These are phyloP conservation scores for Dimargaris verticillata DNA, from an alignment of 192 early-diverging fungal genomes.

Conservation along the genomic window DNA sequence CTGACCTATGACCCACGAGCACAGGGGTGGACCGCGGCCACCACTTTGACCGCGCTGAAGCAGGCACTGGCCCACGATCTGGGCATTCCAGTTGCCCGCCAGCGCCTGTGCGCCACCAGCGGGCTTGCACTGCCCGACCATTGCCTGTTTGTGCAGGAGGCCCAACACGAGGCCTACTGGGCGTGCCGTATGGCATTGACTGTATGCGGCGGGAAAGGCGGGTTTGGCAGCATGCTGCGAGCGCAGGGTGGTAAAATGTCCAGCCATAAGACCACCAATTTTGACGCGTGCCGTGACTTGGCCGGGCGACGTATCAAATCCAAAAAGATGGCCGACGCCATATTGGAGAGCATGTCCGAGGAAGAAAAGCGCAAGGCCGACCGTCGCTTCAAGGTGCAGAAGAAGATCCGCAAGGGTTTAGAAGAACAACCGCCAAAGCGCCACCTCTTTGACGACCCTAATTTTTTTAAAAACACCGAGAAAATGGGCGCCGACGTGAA, in stretches of 20 bases:
- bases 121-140: conserved; percentile 23
- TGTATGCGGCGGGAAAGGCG: conserved; percentile 80
- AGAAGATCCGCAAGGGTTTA: conserved; percentile 68
- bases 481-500: conserved; percentile 47
- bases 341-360: conserved; percentile 20
- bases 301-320: conserved; percentile 75
- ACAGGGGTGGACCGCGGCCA: not conserved
- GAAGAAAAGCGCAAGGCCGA: conserved; percentile 21
- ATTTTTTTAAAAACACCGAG: conserved; percentile 50
- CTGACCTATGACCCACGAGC: not conserved
- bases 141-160: conserved; percentile 17
- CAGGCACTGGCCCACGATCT: conserved; percentile 15
- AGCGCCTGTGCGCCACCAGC: conserved; percentile 23
- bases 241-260: conserved; percentile 83
- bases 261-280: conserved; percentile 76
- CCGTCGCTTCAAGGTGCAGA: conserved; percentile 37
- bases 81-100: conserved; percentile 22
- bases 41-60: conserved; percentile 22
- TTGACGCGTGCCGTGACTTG: conserved; percentile 86
- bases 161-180: conserved; percentile 16
- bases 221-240: conserved; percentile 88
- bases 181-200: conserved; percentile 24
- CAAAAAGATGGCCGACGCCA: conserved; percentile 78
- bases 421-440: conserved; percentile 46
- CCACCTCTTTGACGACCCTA: conserved; percentile 67